Evolutionary conservation across 495 filamentous ascomycete genomes (phyloP), one percentile per base, ranked within the genome.

Genomic region (Penicillium malachiteum): DNA sequence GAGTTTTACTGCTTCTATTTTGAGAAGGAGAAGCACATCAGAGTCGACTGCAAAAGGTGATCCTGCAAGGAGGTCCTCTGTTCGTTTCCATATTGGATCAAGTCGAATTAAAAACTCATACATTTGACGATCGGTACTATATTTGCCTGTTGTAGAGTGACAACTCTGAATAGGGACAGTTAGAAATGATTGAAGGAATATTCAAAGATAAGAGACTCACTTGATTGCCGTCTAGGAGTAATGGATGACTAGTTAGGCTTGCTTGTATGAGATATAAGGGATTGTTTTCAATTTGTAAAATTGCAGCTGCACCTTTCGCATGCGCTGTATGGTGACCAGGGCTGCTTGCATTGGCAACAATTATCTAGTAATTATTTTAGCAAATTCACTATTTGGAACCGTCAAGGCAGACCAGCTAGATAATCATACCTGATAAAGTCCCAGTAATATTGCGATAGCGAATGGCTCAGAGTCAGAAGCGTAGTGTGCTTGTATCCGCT

Each of bases 231-330:
- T 47, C 40, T 14, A 31, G 37, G 13, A 66, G n/a, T 7, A 62
- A 42, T 3, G 54, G 59, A 45, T 58, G 60, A 3, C 56, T 52
- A 16, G 43, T 32, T 18, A 55, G 40, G 3, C 59, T 46, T 3
- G 66, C 61, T 39, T 51, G 31, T 2, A 69, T 9, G 10, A 69
- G 52, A 33, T 47, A 34, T 35, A 64, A 35, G 5, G 64, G 56
- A 2, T 55, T 50, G 14, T 57, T 64, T 13, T 53, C 50, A 40
- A 64, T 65, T 17, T 52, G 44, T 37, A 69, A 31, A 6, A 67
- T 49, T 35, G 64, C 66, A 35, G 64, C 66, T 10, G 67, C 47
- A 0, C 66, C 66, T 1, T 55, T 57, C 2, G 66, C 66, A 54
- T 69, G 66, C 3, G 57, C 59, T 4, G 59, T 57, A 45, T 65